phyloP scores from a whole-genome alignment of 2,329 filamentous ascomycete genomes.

The Exophiala oligosperma region DNA sequence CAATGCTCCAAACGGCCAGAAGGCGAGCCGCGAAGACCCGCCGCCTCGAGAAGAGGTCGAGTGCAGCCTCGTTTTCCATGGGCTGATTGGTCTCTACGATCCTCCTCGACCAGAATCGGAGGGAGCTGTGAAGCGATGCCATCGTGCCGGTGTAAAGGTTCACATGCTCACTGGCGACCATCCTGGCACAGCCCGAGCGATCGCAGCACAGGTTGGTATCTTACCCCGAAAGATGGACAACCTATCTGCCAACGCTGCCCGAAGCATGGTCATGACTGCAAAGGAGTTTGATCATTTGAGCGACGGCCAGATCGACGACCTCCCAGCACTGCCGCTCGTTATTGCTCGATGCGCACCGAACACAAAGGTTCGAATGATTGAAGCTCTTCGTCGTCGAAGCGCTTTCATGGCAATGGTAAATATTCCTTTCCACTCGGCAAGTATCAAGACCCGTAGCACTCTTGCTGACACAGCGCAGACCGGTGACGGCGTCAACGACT shows the following conservation, averaged over 20 bases:
- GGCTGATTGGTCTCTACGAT: conserved; percentile 78
- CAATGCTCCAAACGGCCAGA: conserved; percentile 41
- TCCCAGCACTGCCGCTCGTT: conserved; percentile 55
- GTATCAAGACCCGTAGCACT: not conserved
- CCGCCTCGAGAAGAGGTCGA: conserved; percentile 62
- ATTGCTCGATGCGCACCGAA: conserved; percentile 60
- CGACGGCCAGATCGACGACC: conserved; percentile 65
- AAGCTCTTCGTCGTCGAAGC: conserved; percentile 56
- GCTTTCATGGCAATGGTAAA: conserved; percentile 72
- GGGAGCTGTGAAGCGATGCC: conserved; percentile 64
- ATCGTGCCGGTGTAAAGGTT: conserved; percentile 69
- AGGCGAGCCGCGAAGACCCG: conserved; percentile 21
- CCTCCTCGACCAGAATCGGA: conserved; percentile 76
- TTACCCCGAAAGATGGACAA: conserved; percentile 58
- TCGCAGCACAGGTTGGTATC: conserved; percentile 74
- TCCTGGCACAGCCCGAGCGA: conserved; percentile 71
- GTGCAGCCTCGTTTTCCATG: conserved; percentile 65
- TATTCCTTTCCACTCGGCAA: not conserved
- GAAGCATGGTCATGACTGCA: conserved; percentile 66
- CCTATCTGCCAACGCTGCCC: conserved; percentile 62
- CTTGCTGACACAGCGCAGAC: conserved; percentile 45
- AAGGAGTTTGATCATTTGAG: conserved; percentile 72
- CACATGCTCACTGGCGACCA: conserved; percentile 80
- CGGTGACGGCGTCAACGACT: conserved; percentile 86
- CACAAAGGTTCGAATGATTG: conserved; percentile 84